Percentiles rank a stretch among this genome's conserved stretches.
Evolutionary conservation across 23 red algal species (phyloP).

Genomic region (Rhodosorus marinus): DNA sequence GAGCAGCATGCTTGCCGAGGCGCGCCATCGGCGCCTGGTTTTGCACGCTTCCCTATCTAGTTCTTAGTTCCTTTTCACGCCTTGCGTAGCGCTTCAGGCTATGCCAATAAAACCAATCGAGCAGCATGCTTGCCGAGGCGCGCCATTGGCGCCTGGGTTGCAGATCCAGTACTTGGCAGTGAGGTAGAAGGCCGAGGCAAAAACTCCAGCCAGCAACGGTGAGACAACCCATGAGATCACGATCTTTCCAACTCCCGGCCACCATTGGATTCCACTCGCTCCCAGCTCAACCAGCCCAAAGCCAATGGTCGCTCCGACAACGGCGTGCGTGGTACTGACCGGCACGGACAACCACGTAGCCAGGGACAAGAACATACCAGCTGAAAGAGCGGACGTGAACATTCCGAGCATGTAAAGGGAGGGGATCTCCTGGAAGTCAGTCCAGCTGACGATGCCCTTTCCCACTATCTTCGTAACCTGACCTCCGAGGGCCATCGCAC

Average conservation of each 20-base stretch:
- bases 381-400: not conserved
- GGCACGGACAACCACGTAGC: constrained; percentile 50
- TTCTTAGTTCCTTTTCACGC: too few relatives aligned
- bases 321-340: constrained; percentile 70
- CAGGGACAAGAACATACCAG: constrained; percentile 28
- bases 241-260: constrained; percentile 37
- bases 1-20: too few relatives aligned
- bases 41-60: too few relatives aligned
- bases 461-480: constrained; percentile 49
- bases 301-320: constrained; percentile 57
- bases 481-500: constrained; percentile 48
- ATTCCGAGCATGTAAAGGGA: constrained; percentile 5
- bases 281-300: constrained; percentile 29
- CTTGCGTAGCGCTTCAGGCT: too few relatives aligned
- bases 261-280: constrained; percentile 15
- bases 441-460: not conserved
- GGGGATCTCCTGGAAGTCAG: not conserved
- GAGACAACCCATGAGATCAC: constrained; percentile 58
- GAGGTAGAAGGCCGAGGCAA: constrained; percentile 3
- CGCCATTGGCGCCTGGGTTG: too few relatives aligned
- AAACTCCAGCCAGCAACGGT: constrained; percentile 35
- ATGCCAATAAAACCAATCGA: too few relatives aligned
- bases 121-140: too few relatives aligned
- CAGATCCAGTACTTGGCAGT: constrained; percentile 6
- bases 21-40: too few relatives aligned